Conservation (phyloP, 1,284 basidiomycete genomes). For the Malassezia caprae region DNA sequence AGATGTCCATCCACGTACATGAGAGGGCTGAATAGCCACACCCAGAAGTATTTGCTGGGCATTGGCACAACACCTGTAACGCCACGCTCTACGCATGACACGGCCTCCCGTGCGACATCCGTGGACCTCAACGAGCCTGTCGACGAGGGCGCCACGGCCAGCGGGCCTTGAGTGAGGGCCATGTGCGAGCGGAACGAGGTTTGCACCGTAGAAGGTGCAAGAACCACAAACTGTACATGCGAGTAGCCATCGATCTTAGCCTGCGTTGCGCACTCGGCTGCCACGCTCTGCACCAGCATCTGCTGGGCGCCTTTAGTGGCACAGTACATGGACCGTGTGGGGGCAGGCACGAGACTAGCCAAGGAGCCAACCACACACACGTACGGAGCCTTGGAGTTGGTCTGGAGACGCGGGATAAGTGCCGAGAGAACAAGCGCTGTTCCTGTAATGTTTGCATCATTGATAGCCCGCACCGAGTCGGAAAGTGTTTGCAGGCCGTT, state of each 20-base stretch:
- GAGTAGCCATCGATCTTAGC: constrained; percentile 2
- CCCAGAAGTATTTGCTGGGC: constrained; percentile 8
- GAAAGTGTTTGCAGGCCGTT: constrained; percentile 44
- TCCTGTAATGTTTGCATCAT: constrained; percentile 50
- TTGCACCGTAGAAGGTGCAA: constrained; percentile 22
- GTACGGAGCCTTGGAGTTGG: constrained; percentile 62
- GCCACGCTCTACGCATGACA: background rate
- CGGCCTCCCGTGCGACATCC: background rate
- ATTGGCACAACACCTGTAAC: constrained; percentile 2
- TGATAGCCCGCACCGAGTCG: constrained; percentile 36
- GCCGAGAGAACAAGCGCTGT: constrained; percentile 49
- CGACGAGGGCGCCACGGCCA: background rate
- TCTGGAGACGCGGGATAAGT: constrained; percentile 61
- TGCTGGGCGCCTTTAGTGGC: constrained; percentile 71
- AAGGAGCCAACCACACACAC: constrained; percentile 68
- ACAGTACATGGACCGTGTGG: constrained; percentile 70
- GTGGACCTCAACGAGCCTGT: background rate
- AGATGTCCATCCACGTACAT: background rate
- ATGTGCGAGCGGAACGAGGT: constrained; percentile 19
- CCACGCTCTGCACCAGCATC: constrained; percentile 63
- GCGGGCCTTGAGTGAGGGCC: background rate
- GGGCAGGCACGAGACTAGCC: constrained; percentile 68
- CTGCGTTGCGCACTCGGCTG: constrained; percentile 56
- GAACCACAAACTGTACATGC: constrained; percentile 14
- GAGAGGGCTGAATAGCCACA: constrained; percentile 9